Conservation (phyloP, 208 protist species). For the Leishmania turanica region DNA sequence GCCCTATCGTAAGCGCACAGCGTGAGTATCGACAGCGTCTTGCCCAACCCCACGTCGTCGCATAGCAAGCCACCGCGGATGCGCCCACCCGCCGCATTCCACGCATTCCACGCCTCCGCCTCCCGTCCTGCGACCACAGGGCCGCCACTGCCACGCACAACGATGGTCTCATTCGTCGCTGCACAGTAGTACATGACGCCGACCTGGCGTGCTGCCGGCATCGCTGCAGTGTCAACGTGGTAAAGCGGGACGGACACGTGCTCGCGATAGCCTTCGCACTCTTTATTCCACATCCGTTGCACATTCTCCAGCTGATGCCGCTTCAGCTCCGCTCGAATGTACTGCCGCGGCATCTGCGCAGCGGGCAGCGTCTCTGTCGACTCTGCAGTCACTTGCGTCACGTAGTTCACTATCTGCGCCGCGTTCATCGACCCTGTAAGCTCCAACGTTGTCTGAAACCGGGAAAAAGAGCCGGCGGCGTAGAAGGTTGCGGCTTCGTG, state of each 20-base stretch:
- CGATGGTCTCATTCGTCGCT: constrained; percentile 13
- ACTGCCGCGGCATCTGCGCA: constrained; percentile 18
- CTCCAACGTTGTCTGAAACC: constrained; percentile 21
- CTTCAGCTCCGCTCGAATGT: constrained; percentile 43
- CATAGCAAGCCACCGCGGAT: constrained; percentile 53
- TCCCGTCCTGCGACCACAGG: not conserved
- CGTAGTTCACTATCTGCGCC: constrained; percentile 23
- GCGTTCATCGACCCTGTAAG: constrained; percentile 19
- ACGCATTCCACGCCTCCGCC: not conserved
- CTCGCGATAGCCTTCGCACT: constrained; percentile 32
- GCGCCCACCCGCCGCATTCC: not conserved
- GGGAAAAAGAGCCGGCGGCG: constrained; percentile 17
- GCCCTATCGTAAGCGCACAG: constrained; percentile 41
- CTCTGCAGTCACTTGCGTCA: constrained; percentile 17
- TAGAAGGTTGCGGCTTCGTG: constrained; percentile 20
- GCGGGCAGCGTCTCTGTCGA: constrained; percentile 17
- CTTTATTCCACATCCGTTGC: constrained; percentile 42
- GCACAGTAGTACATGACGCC: constrained; percentile 48
- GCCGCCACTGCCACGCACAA: constrained; percentile 1
- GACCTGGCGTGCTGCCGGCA: not conserved
- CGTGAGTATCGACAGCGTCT: constrained; percentile 62
- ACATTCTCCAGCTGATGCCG: constrained; percentile 55
- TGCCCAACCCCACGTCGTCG: constrained; percentile 75
- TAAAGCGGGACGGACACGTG: constrained; percentile 37
- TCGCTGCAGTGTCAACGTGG: constrained; percentile 2